Percentiles rank a stretch among this genome's conserved stretches.
phyloP scores from a whole-genome alignment of 1,139 yeast genomes.

The Geotrichum macrosporum region DNA sequence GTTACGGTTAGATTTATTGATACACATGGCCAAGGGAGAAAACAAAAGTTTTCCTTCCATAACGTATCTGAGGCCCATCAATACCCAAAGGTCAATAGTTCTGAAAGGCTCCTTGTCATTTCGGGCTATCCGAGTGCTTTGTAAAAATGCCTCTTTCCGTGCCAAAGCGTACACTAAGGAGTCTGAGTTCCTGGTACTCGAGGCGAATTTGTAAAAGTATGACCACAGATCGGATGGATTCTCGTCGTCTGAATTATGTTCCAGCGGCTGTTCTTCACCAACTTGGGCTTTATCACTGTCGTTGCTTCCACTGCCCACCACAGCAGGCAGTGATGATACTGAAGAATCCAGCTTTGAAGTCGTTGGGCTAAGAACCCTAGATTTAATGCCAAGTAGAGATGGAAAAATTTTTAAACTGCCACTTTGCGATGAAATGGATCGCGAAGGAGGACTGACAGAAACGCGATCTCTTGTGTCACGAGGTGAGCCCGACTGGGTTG shows the following conservation, averaged over 20 bases:
- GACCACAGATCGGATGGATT: conserved; percentile 20
- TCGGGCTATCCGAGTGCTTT: conserved; percentile 25
- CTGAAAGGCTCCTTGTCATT: conserved; percentile 18
- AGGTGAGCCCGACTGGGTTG: background rate
- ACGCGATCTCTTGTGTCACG: background rate
- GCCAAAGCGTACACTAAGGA: conserved; percentile 35
- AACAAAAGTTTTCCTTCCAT: conserved; percentile 29
- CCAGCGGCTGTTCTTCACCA: background rate
- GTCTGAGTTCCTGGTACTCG: conserved; percentile 32
- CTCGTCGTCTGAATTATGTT: background rate
- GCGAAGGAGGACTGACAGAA: background rate
- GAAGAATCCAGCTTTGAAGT: conserved; percentile 5
- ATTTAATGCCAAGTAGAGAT: background rate
- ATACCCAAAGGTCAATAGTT: conserved; percentile 36
- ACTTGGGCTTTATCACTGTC: background rate
- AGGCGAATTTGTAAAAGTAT: conserved; percentile 30
- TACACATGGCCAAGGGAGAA: conserved; percentile 16
- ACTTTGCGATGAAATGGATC: background rate
- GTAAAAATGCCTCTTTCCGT: conserved; percentile 36
- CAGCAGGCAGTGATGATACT: background rate
- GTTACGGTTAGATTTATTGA: background rate
- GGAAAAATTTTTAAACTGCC: background rate
- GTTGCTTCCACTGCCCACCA: background rate
- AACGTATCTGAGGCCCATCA: conserved; percentile 34
- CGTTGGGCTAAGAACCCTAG: background rate